Evolutionary conservation across 768 basidiomycete species (phyloP), one percentile per base, ranked within the genome.

Genomic region (Nevesoporus exiguus): DNA sequence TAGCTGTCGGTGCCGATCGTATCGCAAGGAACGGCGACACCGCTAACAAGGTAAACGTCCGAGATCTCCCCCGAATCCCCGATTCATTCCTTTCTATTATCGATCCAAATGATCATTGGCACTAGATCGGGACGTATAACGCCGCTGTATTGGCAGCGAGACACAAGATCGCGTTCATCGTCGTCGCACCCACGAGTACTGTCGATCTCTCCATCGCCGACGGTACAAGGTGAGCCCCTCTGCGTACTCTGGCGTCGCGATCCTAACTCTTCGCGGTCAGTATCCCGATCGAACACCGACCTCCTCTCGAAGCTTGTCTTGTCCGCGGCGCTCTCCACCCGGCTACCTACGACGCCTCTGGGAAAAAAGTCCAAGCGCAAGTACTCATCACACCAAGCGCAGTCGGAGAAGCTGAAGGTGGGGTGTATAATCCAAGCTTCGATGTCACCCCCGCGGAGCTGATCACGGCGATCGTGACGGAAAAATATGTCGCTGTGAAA

Each of bases 21-120:
- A 85, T 98, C 60, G 91, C 93, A 2, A 80, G 75, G 66, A 98
- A 98, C 64, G 96, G 96, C 5, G 96, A 98, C 73, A 98, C 96
- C 1, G 96, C 96, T 15, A 98, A 98, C 78, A 98, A 98, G 77
- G 84, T 81, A 53, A 34, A 19, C 25, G 70, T 62, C 10, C 11
- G 30, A 2, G n/a, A 40, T 42, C 22, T 24, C 21, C n/a, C 27
- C 47, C 58, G n/a, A 41, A 42, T 33, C 13, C 17, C 30, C 37
- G 15, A 22, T n/a, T 22, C 29, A 19, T 47, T n/a, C 31, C 15
- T 27, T 43, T n/a, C 25, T 17, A 19, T 21, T 21, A 42, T 42
- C 17, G 21, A 49, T 41, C 44, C 47, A 31, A 8, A 31, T 5
- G 17, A 53, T 25, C 24, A 29, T 19, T 39, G 17, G 31, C 17